Conservation (phyloP, 257 asterid species). For the Scutellaria minor region DNA sequence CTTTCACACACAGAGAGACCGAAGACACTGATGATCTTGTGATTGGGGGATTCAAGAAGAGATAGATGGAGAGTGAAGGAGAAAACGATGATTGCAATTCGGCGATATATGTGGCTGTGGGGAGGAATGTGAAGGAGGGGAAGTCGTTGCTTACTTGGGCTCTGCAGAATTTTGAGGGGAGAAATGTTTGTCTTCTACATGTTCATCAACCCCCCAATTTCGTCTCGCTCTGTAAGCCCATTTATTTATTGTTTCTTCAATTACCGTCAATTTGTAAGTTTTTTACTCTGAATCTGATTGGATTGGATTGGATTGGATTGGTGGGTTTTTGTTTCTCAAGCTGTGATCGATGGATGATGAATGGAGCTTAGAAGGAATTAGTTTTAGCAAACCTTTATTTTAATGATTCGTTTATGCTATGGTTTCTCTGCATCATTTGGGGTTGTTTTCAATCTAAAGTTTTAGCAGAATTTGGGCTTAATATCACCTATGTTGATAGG, state of each 20-base stretch:
- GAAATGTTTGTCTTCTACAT: slow-evolving; percentile 64
- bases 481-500: neutral
- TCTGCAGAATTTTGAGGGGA: slow-evolving; percentile 53
- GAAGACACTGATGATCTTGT: slow-evolving; percentile 30
- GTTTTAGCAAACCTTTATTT: neutral
- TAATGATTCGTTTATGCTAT: neutral
- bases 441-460: slow-evolving; percentile 16
- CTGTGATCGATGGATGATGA: neutral
- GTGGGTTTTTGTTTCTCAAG: slow-evolving; percentile 22
- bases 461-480: slow-evolving; percentile 4
- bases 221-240: slow-evolving; percentile 54
- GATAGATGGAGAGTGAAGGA: slow-evolving; percentile 64
- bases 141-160: slow-evolving; percentile 72
- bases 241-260: neutral
- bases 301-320: slow-evolving; percentile 23
- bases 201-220: slow-evolving; percentile 72
- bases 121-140: slow-evolving; percentile 70
- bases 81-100: slow-evolving; percentile 34
- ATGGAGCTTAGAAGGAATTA: slow-evolving; percentile 17
- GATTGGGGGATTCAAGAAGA: slow-evolving; percentile 9
- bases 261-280: neutral
- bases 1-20: neutral
- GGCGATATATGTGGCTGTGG: slow-evolving; percentile 75
- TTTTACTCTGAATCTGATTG: slow-evolving; percentile 22
- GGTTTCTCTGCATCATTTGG: neutral